Percentiles rank a stretch among this genome's conserved stretches.
Evolutionary conservation across 192 early-diverging fungal genomes (phyloP).

Genomic region (Backusella sp.): DNA sequence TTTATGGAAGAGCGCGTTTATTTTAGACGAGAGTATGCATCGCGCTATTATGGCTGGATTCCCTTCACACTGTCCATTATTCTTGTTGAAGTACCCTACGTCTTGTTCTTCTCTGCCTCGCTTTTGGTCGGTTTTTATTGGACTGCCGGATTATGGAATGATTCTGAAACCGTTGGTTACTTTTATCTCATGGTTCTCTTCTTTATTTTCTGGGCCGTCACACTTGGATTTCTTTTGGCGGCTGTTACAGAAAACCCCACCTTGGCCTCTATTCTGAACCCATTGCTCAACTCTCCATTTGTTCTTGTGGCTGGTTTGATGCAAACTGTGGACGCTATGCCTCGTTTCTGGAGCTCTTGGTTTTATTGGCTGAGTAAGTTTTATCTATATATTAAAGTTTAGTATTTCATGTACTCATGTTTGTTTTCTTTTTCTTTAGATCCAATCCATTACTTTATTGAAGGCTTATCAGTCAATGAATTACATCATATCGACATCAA

Average conservation of each 20-base stretch:
- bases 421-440: slow-evolving; percentile 4
- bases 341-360: slow-evolving; percentile 68
- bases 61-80: slow-evolving; percentile 66
- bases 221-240: slow-evolving; percentile 68
- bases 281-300: slow-evolving; percentile 63
- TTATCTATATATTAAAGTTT: background rate
- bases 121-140: slow-evolving; percentile 78
- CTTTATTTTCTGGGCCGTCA: slow-evolving; percentile 63
- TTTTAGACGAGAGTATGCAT: slow-evolving; percentile 65
- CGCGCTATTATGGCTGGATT: slow-evolving; percentile 66
- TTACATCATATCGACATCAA: slow-evolving; percentile 45
- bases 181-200: slow-evolving; percentile 63
- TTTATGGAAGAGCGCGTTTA: slow-evolving; percentile 65
- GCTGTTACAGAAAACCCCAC: slow-evolving; percentile 55
- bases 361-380: slow-evolving; percentile 55
- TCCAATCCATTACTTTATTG: slow-evolving; percentile 67
- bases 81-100: slow-evolving; percentile 67
- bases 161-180: slow-evolving; percentile 52
- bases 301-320: slow-evolving; percentile 72
- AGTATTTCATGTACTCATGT: background rate
- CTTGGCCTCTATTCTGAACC: slow-evolving; percentile 61
- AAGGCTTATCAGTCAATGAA: slow-evolving; percentile 62
- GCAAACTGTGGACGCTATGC: slow-evolving; percentile 59
- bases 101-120: slow-evolving; percentile 53
- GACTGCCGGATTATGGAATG: slow-evolving; percentile 59